Evolutionary conservation across 2,329 filamentous ascomycete genomes (phyloP).

Genomic region (Ophiostoma novo-ulmi): DNA sequence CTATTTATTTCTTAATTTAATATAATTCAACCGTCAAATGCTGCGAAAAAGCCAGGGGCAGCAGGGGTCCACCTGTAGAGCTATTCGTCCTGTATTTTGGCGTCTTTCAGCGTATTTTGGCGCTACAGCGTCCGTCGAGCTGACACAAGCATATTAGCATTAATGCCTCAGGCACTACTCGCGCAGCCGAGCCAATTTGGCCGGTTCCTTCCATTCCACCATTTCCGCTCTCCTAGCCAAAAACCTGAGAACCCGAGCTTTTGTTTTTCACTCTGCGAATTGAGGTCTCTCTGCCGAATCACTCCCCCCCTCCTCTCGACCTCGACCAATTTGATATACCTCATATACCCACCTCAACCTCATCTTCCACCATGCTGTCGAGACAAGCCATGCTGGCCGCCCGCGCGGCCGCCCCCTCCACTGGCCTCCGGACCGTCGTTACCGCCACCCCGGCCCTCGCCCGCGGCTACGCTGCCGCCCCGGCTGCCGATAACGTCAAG

Average conservation of each 20-base stretch:
- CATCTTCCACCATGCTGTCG: constrained; percentile 51
- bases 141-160: not conserved
- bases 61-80: not conserved
- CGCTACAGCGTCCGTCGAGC: not conserved
- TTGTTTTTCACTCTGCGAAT: constrained; percentile 23
- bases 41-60: not conserved
- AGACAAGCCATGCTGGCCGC: constrained; percentile 51
- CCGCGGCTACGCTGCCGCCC: constrained; percentile 75
- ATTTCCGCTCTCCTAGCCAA: constrained; percentile 23
- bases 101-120: not conserved
- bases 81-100: not conserved
- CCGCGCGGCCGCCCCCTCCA: constrained; percentile 47
- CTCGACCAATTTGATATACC: constrained; percentile 1
- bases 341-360: constrained; percentile 1
- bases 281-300: constrained; percentile 16
- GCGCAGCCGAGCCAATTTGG: constrained; percentile 20
- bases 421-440: constrained; percentile 52
- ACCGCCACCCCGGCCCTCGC: constrained; percentile 65
- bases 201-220: constrained; percentile 27
- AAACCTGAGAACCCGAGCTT: constrained; percentile 29
- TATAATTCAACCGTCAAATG: not conserved
- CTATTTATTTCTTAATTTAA: not conserved
- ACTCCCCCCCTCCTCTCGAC: constrained; percentile 2
- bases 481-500: constrained; percentile 62
- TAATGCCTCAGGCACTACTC: constrained; percentile 22